These are phyloP conservation scores for Syncephalastrum racemosum DNA, from an alignment of 371 early-diverging fungal species.

Conservation along the genomic window DNA sequence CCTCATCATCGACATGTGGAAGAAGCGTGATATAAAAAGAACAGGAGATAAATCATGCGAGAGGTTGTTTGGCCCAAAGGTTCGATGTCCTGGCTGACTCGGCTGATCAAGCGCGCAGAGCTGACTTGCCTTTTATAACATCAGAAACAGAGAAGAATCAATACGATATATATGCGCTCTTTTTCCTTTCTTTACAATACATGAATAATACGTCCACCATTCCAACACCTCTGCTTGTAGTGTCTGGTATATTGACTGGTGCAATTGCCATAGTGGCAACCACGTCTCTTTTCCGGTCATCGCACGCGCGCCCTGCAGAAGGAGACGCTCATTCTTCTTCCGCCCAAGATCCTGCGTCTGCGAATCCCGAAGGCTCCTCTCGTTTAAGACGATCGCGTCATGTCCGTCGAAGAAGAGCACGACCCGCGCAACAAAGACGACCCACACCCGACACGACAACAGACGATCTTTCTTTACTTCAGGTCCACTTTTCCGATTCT, in stretches of 20 bases:
- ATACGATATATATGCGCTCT: no score
- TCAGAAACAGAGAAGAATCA: no score
- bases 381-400: conserved; percentile 34
- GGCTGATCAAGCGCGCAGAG: no score
- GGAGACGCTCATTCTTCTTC: not conserved
- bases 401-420: conserved; percentile 31
- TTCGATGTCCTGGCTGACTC: no score
- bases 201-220: not conserved
- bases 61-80: no score
- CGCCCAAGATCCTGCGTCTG: not conserved
- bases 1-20: no score
- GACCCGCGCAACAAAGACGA: conserved; percentile 7
- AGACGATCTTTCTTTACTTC: conserved; percentile 11
- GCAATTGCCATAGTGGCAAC: conserved; percentile 11
- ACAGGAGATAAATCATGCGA: no score
- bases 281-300: conserved; percentile 5
- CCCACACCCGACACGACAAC: conserved; percentile 4
- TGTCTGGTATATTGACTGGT: conserved; percentile 15
- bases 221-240: conserved; percentile 8
- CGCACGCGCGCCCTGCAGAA: not conserved
- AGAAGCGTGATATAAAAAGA: no score
- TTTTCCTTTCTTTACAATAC: no score
- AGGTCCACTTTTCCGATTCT: conserved; percentile 16
- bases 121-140: no score
- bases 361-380: conserved; percentile 11